Conservation (phyloP, 73 alveolate genomes). For the Tetrahymena malaccensis region DNA sequence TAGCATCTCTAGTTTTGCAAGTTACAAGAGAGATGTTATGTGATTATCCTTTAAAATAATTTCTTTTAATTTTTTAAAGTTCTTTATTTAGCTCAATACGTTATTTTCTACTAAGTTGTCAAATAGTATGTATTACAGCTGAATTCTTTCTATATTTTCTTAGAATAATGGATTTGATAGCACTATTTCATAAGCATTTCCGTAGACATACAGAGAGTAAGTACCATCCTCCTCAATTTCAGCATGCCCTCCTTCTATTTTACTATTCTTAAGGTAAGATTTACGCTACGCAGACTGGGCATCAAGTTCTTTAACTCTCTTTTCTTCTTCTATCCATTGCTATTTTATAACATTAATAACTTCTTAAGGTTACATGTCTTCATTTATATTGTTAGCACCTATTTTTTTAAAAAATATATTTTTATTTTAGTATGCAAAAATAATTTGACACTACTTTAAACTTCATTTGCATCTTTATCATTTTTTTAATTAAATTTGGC, state of each 20-base stretch:
- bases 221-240: constrained; percentile 76
- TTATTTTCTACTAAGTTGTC: constrained; percentile 71
- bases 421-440: constrained; percentile 34
- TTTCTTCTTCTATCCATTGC: constrained; percentile 67
- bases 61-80: constrained; percentile 65
- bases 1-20: constrained; percentile 68
- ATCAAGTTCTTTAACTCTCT: constrained; percentile 49
- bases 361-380: constrained; percentile 65
- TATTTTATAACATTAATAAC: constrained; percentile 22
- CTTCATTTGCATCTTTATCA: neutral
- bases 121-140: constrained; percentile 70
- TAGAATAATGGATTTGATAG: constrained; percentile 73
- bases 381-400: constrained; percentile 53
- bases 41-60: constrained; percentile 62
- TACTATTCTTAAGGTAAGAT: neutral
- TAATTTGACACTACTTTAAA: neutral
- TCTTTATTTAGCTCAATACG: constrained; percentile 60
- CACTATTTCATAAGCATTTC: constrained; percentile 81
- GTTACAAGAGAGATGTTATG: constrained; percentile 64
- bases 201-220: constrained; percentile 67
- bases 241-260: constrained; percentile 80
- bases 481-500: neutral
- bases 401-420: constrained; percentile 61
- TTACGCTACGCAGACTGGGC: constrained; percentile 46
- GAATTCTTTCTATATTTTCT: constrained; percentile 67